These are phyloP conservation scores for Curvularia sp. DNA, from an alignment of 2,329 filamentous ascomycete species.

Conservation along the genomic window DNA sequence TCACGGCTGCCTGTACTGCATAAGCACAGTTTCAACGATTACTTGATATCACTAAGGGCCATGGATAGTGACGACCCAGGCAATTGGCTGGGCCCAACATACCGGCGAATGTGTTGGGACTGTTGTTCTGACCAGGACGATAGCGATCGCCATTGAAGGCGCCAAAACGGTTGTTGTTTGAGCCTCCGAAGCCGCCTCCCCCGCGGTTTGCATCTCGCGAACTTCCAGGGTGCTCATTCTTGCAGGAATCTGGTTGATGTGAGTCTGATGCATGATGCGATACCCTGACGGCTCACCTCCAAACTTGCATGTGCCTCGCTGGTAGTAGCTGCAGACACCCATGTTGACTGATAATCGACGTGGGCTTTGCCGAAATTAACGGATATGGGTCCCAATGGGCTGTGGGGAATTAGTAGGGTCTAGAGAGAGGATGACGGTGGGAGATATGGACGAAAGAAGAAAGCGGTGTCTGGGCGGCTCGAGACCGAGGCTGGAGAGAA, in stretches of 20 bases:
- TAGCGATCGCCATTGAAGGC: conserved; percentile 53
- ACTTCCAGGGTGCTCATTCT: conserved; percentile 65
- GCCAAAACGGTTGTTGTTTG: conserved; percentile 61
- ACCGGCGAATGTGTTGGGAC: conserved; percentile 50
- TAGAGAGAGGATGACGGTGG: conserved; percentile 14
- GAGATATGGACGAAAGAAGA: conserved; percentile 12
- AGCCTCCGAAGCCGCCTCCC: conserved; percentile 36
- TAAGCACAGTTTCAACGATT: background rate
- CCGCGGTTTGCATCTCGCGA: conserved; percentile 37
- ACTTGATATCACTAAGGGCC: background rate
- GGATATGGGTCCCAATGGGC: conserved; percentile 17
- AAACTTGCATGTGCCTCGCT: conserved; percentile 69
- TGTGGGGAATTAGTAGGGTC: conserved; percentile 24
- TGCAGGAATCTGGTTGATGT: conserved; percentile 62
- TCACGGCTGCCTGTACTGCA: conserved; percentile 27
- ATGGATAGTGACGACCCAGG: background rate
- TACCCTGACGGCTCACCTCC: conserved; percentile 61
- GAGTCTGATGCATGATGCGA: conserved; percentile 7
- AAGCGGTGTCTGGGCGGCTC: conserved; percentile 11
- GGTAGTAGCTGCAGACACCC: conserved; percentile 69
- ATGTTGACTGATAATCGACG: conserved; percentile 31
- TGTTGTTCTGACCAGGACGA: conserved; percentile 40
- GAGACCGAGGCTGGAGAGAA: conserved; percentile 20
- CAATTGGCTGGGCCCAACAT: conserved; percentile 23
- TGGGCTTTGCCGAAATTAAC: background rate